These are phyloP conservation scores for Leishmania braziliensis DNA, from an alignment of 208 protist genomes.

Conservation along the genomic window DNA sequence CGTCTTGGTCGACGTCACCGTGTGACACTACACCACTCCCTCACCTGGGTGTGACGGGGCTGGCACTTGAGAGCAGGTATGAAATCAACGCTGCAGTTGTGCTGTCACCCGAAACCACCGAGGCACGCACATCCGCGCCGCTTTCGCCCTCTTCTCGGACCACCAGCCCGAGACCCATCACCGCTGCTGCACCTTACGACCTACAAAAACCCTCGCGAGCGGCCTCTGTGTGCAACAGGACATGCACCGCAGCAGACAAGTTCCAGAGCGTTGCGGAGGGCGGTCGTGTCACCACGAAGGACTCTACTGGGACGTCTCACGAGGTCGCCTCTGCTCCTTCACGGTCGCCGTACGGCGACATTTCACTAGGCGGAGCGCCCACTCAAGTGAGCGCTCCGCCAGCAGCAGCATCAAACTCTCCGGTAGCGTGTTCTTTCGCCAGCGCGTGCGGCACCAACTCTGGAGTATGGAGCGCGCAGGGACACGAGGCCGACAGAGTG, in stretches of 20 bases:
- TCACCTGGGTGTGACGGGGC: not conserved
- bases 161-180: not conserved
- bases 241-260: not conserved
- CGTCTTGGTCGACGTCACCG: not conserved
- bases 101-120: not conserved
- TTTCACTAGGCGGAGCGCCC: too few relatives aligned
- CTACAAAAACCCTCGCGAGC: not conserved
- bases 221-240: not conserved
- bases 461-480: not conserved
- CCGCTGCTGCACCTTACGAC: not conserved
- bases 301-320: not conserved
- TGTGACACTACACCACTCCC: not conserved
- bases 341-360: not conserved
- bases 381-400: not conserved
- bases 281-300: not conserved
- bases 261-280: not conserved
- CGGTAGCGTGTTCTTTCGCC: not conserved
- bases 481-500: not conserved
- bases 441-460: not conserved
- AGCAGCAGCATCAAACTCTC: not conserved
- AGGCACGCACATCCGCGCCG: not conserved
- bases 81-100: not conserved
- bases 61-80: not conserved
- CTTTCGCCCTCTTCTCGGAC: not conserved
- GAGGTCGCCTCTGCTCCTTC: not conserved